Percentiles rank a stretch among this genome's conserved stretches.
Evolutionary conservation across 345 rosid species (phyloP).

Genomic region (Camelina neglecta): DNA sequence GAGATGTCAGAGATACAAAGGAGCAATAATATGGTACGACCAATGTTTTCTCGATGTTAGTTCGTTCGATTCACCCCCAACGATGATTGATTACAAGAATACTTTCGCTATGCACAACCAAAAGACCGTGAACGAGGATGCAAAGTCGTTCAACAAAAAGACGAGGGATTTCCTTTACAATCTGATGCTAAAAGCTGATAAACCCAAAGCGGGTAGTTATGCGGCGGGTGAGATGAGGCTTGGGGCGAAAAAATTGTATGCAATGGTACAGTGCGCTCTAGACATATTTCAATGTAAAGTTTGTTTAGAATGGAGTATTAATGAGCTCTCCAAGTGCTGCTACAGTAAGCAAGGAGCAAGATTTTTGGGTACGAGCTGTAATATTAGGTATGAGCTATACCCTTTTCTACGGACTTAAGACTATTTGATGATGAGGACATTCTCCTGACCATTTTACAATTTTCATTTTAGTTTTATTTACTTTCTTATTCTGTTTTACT

Average conservation of each 20-base stretch:
- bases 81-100: background rate
- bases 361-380: constrained; percentile 17
- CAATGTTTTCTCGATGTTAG: background rate
- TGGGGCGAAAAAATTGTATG: background rate
- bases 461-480: background rate
- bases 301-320: constrained; percentile 1
- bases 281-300: background rate
- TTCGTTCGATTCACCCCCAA: background rate
- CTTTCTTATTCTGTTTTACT: background rate
- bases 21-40: background rate
- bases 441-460: background rate
- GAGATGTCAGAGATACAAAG: background rate
- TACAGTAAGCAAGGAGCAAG: constrained; percentile 15
- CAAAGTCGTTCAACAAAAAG: background rate
- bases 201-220: background rate
- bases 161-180: background rate
- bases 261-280: background rate
- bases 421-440: background rate
- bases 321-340: constrained; percentile 23
- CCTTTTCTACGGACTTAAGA: constrained; percentile 37
- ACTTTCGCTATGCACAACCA: background rate
- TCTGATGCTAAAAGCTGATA: background rate
- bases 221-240: background rate
- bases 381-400: constrained; percentile 7
- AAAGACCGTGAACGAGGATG: background rate